Base-by-base conservation (phyloP, 2,329 filamentous ascomycete species). In the Lanzia echinophila region DNA sequence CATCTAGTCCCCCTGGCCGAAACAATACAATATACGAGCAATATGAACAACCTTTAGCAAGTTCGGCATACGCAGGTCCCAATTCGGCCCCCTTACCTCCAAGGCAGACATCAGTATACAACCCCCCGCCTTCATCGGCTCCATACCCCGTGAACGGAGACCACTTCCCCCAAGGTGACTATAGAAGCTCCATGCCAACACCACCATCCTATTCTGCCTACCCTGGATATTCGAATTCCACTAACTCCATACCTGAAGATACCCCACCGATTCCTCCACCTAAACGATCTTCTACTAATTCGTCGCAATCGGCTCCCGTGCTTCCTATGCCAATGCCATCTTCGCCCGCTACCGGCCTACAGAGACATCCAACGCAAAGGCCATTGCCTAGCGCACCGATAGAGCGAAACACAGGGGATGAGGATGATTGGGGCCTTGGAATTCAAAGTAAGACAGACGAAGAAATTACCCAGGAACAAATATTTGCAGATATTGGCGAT, bases 401-500 rank as follows among this genome's bases (percentile, higher is more conserved):
- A 3, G 58, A 65, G 6, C 60, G 61, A 17, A 57, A 61, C 22
- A 36, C 47, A 17, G 62, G 60, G 2, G 62, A 64, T 38, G 57
- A 62, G 34, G 62, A 65, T 55, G 62, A 65, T 36, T 68, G 63
- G 61, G 50, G 50, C 33, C 15, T 53, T 33, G 59, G 51, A 36
- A 50, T 53, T 32, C 57, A 61, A 39, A 56, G 59, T 19, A 60
- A 62, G 31, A 47, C 57, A 24, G 59, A 62, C 13, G 62, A 65
- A 53, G 59, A 58, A 47, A n/a, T 63, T 22, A 60, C 62, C 17
- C 67, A 69, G 56, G 66, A 69, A 47, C 61, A 66, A 50, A 56
- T 69, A 3, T 69, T 65, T 55, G 65, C 65, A 50, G 67, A 68
- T 54, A 68, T 69, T 56, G 67, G 65, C 38, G 62, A 65, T 59